Conservation (phyloP, 805 yeast genomes). For the Pichia pseudocactophila region DNA sequence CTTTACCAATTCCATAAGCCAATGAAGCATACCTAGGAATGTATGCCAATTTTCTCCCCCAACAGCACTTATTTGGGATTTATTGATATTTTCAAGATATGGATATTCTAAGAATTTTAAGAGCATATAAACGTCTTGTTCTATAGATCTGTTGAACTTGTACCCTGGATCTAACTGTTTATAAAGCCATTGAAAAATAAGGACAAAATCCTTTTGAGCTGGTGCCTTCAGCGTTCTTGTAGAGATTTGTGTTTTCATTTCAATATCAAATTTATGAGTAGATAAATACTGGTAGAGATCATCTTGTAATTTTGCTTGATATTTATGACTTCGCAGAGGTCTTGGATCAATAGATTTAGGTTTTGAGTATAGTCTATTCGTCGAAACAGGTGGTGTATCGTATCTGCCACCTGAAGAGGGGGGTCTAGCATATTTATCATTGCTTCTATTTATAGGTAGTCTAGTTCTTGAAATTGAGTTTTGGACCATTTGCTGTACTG, state of each 20-base stretch:
- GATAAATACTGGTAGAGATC: slow-evolving; percentile 59
- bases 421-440: slow-evolving; percentile 7
- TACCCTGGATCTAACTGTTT: slow-evolving; percentile 72
- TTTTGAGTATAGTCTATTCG: slow-evolving; percentile 2
- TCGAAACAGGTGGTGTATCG: slow-evolving; percentile 1
- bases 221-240: slow-evolving; percentile 61
- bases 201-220: slow-evolving; percentile 77
- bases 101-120: slow-evolving; percentile 68
- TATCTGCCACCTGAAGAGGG: slow-evolving; percentile 4
- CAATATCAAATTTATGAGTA: slow-evolving; percentile 60
- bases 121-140: slow-evolving; percentile 63
- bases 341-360: slow-evolving; percentile 50
- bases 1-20: slow-evolving; percentile 58
- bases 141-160: slow-evolving; percentile 57
- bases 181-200: slow-evolving; percentile 74
- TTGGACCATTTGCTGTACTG: slow-evolving; percentile 23
- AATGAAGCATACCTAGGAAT: slow-evolving; percentile 72
- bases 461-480: slow-evolving; percentile 20
- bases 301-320: slow-evolving; percentile 55
- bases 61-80: slow-evolving; percentile 82
- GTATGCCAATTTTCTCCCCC: slow-evolving; percentile 87
- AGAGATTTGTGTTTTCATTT: slow-evolving; percentile 62
- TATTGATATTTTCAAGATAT: slow-evolving; percentile 67
- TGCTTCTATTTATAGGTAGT: slow-evolving; percentile 12
- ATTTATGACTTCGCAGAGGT: slow-evolving; percentile 66